Conservation (phyloP, 2,329 filamentous ascomycete species). For the Pseudocercospora fuligena region DNA sequence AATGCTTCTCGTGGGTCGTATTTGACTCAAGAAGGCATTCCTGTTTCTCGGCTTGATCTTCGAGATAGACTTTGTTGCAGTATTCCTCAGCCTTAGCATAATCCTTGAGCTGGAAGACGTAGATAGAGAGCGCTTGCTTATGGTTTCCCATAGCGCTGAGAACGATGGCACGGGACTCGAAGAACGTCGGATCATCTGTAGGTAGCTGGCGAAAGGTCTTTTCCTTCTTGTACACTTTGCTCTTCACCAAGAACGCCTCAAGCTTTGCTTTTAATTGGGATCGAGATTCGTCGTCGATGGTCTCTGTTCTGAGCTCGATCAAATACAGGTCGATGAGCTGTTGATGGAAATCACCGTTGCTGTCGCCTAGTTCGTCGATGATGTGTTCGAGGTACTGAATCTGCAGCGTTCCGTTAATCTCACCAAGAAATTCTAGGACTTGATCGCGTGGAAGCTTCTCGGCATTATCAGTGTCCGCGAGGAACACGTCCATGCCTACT, state of each 20-base stretch:
- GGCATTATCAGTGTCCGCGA: constrained; percentile 92
- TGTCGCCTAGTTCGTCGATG: constrained; percentile 82
- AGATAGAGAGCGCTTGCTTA: constrained; percentile 94
- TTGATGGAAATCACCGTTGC: constrained; percentile 86
- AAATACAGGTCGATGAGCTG: constrained; percentile 76
- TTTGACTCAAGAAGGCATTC: constrained; percentile 32
- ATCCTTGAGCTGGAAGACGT: constrained; percentile 90
- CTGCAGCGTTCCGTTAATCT: constrained; percentile 72
- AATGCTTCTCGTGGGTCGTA: constrained; percentile 35
- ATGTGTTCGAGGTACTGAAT: constrained; percentile 88
- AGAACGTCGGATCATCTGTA: constrained; percentile 80
- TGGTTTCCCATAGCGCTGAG: constrained; percentile 95
- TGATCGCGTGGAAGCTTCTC: constrained; percentile 80
- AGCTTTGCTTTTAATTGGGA: constrained; percentile 60
- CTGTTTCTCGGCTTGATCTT: constrained; percentile 44
- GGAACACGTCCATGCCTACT: constrained; percentile 88
- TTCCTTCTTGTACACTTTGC: constrained; percentile 72
- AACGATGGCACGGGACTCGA: constrained; percentile 86
- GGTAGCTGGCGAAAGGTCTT: constrained; percentile 76
- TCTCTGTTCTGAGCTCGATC: constrained; percentile 51
- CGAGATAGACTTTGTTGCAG: constrained; percentile 82
- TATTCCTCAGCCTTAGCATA: constrained; percentile 95
- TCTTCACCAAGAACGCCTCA: constrained; percentile 74
- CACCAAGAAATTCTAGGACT: constrained; percentile 74
- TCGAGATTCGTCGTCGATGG: constrained; percentile 42